Conservation (phyloP, 2,329 filamentous ascomycete species). For the Scytalidium sp. region DNA sequence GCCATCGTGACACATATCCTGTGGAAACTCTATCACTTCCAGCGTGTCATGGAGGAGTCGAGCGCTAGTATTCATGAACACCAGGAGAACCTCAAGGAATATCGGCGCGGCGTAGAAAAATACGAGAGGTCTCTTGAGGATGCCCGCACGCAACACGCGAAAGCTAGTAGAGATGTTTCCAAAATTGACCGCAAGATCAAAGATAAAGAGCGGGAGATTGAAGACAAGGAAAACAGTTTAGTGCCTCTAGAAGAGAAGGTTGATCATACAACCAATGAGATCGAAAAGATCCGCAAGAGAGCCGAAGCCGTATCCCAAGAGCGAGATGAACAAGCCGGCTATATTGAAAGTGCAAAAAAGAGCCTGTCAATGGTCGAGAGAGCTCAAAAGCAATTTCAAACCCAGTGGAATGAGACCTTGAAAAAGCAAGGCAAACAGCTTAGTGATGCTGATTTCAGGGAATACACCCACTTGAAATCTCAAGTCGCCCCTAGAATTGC, state of each 20-base stretch:
- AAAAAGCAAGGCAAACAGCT: conserved; percentile 85
- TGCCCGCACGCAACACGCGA: conserved; percentile 78
- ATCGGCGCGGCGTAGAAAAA: conserved; percentile 80
- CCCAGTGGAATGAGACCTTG: conserved; percentile 79
- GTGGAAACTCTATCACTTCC: conserved; percentile 96
- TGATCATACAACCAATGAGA: conserved; percentile 68
- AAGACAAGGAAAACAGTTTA: conserved; percentile 80
- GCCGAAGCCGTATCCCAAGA: conserved; percentile 73
- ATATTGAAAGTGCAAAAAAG: conserved; percentile 73
- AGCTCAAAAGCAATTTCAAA: conserved; percentile 83
- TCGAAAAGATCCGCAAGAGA: conserved; percentile 64
- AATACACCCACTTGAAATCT: conserved; percentile 81
- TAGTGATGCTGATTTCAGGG: conserved; percentile 80
- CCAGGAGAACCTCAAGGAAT: conserved; percentile 92
- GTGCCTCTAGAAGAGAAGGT: conserved; percentile 94
- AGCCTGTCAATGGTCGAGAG: conserved; percentile 84
- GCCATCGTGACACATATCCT: conserved; percentile 91
- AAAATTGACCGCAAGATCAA: conserved; percentile 86
- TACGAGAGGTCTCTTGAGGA: conserved; percentile 78
- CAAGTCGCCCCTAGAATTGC: conserved; percentile 83
- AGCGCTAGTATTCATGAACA: conserved; percentile 87
- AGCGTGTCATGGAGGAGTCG: conserved; percentile 89
- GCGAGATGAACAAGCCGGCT: conserved; percentile 65
- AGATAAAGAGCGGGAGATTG: conserved; percentile 79
- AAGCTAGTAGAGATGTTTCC: conserved; percentile 70